Base-by-base conservation (phyloP, 257 asterid genomes). In the Perilla frutescens region DNA sequence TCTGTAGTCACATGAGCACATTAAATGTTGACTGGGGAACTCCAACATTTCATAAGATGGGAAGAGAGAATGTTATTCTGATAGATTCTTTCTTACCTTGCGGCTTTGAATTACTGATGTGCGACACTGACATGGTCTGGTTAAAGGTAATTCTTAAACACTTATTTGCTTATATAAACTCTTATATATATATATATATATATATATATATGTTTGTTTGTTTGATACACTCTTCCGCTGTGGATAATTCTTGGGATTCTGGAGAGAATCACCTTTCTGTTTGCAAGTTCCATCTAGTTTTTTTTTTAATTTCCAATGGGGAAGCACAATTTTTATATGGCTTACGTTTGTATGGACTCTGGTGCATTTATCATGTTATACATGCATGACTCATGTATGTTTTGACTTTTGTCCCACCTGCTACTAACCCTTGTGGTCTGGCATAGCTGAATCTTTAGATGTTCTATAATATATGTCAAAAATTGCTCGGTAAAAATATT, bases 51-150 rank as follows among this genome's bases (percentile, higher is more conserved):
- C 98, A 95, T 89, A 92, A 90, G 75, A 92, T 95, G 97, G 98
- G 99, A 37, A 84, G 98, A 74, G 97, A 95, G 81, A 95, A 95
- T 75, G 97, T 88, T 84, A 75, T 95, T 74, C 85, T 95, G 76
- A 92, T 95, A 73, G 94, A 95, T 85, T 73, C 97, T 20, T 13
- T 95, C 85, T 86, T 95, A 65, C 96, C 96, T 37, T 90, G 64
- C 59, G 99, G 98, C 68, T 88, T 88, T 81, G 99, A 95, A 73
- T 76, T 95, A 54, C 83, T 95, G 83, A 92, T 95, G 99, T 95
- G 99, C 69, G 99, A 95, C 61, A 95, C 99, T 1, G 99, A 95
- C 86, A 92, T 90, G 97, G 99, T 95, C 70, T 95, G 98, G 98
- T 84, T 95, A 80, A 95, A 95, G 99, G 99, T 95, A 87, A 78